phyloP scores from a whole-genome alignment of 2,329 filamentous ascomycete genomes.

The Penicillium olsonii region DNA sequence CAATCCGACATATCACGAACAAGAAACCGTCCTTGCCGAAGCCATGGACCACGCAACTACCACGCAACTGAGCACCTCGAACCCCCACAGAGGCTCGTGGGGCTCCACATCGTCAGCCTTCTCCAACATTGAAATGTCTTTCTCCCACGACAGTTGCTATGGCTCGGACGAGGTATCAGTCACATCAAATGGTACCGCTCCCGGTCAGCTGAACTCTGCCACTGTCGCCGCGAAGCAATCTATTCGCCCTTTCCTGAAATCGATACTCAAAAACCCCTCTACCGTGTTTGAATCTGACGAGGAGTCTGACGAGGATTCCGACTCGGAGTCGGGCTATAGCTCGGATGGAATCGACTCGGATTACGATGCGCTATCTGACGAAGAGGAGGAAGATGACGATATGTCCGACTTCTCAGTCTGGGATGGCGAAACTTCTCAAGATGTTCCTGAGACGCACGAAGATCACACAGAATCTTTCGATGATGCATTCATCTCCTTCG shows the following conservation, averaged over 20 bases:
- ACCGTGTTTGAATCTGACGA: constrained; percentile 26
- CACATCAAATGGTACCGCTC: constrained; percentile 30
- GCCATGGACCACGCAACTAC: constrained; percentile 9
- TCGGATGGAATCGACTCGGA: constrained; percentile 36
- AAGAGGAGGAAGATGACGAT: constrained; percentile 32
- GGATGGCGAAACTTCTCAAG: constrained; percentile 29
- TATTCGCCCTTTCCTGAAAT: constrained; percentile 31
- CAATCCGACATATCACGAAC: not conserved
- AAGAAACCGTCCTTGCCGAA: not conserved
- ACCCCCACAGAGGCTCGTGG: constrained; percentile 35
- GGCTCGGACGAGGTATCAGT: constrained; percentile 41
- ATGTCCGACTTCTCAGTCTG: constrained; percentile 33
- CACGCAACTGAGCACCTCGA: constrained; percentile 29
- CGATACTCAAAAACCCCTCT: constrained; percentile 37
- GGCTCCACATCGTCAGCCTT: constrained; percentile 41
- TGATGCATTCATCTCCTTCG: constrained; percentile 41
- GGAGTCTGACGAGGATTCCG: constrained; percentile 22
- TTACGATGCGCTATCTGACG: constrained; percentile 26
- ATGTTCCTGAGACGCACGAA: constrained; percentile 31
- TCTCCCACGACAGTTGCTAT: constrained; percentile 43
- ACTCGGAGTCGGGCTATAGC: constrained; percentile 42
- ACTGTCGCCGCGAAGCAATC: constrained; percentile 22
- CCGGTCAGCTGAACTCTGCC: constrained; percentile 24
- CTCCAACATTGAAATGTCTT: constrained; percentile 38
- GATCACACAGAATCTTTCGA: constrained; percentile 36